Percentiles rank a stretch among this genome's conserved stretches.
Evolutionary conservation across 1,284 basidiomycete species (phyloP).

Genomic region (Austropuccinia psidii): DNA sequence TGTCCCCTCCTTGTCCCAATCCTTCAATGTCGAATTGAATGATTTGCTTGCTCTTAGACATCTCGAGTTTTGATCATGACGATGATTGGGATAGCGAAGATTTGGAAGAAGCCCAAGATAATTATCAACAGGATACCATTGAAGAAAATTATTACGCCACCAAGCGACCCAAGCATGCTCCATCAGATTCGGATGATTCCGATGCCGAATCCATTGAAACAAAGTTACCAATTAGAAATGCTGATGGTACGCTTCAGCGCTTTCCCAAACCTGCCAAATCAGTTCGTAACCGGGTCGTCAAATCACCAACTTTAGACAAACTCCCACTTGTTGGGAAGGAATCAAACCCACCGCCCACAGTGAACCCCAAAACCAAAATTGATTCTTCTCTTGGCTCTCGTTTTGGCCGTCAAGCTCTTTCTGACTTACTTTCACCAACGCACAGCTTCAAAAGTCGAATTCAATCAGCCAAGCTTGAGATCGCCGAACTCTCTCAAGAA

Average conservation of each 20-base stretch:
- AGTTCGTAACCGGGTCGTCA: background rate
- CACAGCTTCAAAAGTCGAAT: constrained; percentile 41
- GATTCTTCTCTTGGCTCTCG: constrained; percentile 28
- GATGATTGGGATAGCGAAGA: constrained; percentile 16
- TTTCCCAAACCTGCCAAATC: constrained; percentile 37
- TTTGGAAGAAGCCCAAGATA: constrained; percentile 36
- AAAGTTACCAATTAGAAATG: constrained; percentile 38
- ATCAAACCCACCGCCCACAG: background rate
- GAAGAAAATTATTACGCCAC: constrained; percentile 41
- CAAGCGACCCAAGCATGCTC: constrained; percentile 34
- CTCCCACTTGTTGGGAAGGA: background rate
- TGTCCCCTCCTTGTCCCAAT: no score
- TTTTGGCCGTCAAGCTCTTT: constrained; percentile 21
- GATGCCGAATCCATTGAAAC: constrained; percentile 38
- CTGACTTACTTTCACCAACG: constrained; percentile 31
- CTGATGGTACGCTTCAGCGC: constrained; percentile 31
- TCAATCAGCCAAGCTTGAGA: constrained; percentile 40
- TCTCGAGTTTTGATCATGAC: constrained; percentile 38
- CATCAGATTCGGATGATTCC: constrained; percentile 37
- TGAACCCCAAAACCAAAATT: background rate
- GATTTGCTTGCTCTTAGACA: no score
- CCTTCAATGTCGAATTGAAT: no score
- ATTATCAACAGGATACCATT: no score
- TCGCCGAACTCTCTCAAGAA: constrained; percentile 34
- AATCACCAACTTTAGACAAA: background rate